Base-by-base conservation (phyloP, 2,329 filamentous ascomycete species). In the Mollisiaceae sp. region DNA sequence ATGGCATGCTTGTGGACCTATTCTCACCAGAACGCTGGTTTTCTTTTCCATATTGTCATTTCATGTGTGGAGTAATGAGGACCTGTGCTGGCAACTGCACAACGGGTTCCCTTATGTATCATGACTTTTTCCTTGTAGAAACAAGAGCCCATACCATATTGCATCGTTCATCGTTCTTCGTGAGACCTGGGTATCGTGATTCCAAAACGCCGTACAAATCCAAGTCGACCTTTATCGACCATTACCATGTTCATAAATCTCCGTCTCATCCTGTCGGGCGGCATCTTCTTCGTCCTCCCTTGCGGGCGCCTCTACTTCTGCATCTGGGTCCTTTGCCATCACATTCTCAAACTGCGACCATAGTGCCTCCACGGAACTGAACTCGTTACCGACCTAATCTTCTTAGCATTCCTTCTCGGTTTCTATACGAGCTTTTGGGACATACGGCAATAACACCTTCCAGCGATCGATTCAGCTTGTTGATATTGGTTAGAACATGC, bases 271-370 rank as follows among this genome's bases (percentile, higher is more conserved):
- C 24, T 66, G 69, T 35, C 55, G 63, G 18, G 61, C 60, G 18
- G 41, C 63, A 22, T 66, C 65, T 36, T 68, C 69, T 22, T 58
- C 70, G 50, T 69, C 73, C 45, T 76, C 77, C 18, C 74, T 73
- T 22, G 60, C 63, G 72, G 72, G 55, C 62, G 67, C 73, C 50
- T 77, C 72, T 14, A 70, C 74, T 20, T 75, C 69, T 2, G 75
- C 73, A 59, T 80, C 81, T 2, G 80, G 79, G 63, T 90, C 85
- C 74, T 90, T 92, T 9, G 87, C 92, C 94, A 97, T 98, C 72
- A 98, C 94, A 71, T 90, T 91, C 80, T 99, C 95, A 75, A 99
- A 98, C 75, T 97, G 93, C 45, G 92, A 96, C 95, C 95, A 99
- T 18, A 99, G 85, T 36, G 93, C 93, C 78, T 99, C 95, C 52